phyloP scores from a whole-genome alignment of 192 early-diverging fungal genomes.

The Backusella tuberculispora region DNA sequence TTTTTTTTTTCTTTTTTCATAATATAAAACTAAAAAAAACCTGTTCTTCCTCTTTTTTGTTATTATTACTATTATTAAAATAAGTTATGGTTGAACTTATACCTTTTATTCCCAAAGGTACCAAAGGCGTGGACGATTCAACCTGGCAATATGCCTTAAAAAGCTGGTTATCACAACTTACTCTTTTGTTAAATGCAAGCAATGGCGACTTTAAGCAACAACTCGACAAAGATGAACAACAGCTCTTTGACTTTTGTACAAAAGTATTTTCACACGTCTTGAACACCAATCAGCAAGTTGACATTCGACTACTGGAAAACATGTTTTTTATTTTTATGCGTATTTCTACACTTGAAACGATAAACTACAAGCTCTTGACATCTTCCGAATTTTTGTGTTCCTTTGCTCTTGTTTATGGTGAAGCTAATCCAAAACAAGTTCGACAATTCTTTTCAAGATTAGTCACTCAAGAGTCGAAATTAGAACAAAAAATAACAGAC shows the following conservation, averaged over 20 bases:
- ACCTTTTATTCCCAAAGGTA: conserved; percentile 10
- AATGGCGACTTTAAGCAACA: conserved; percentile 8
- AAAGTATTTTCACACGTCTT: conserved; percentile 6
- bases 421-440: conserved; percentile 16
- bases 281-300: neutral
- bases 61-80: too few species aligned
- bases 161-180: neutral
- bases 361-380: neutral
- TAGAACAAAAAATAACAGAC: neutral
- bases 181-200: neutral
- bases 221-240: neutral
- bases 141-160: neutral
- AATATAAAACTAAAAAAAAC: too few species aligned
- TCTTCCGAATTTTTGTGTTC: neutral
- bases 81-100: conserved; percentile 3
- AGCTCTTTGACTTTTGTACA: neutral
- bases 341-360: neutral
- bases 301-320: conserved; percentile 2
- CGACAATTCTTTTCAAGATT: neutral
- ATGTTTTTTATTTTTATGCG: conserved; percentile 14
- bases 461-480: neutral
- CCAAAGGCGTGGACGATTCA: neutral
- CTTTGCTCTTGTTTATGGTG: conserved; percentile 9
- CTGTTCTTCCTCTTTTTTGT: too few species aligned
- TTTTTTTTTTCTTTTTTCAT: too few species aligned